phyloP scores from a whole-genome alignment of 768 basidiomycete species.

The Termitomyces sp. region DNA sequence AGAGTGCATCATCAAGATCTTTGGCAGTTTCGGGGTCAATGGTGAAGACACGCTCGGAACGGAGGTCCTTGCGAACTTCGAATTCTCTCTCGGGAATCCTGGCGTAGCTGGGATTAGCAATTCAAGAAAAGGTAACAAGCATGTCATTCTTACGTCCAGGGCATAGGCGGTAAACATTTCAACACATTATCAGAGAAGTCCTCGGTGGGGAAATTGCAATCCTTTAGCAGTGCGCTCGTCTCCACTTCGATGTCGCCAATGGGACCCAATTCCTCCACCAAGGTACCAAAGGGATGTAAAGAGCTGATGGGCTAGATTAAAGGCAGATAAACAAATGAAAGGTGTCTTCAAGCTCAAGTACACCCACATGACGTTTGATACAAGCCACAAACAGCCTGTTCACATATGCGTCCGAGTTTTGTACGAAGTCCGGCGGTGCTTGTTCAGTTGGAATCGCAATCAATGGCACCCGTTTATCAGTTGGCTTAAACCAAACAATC shows the following conservation, averaged over 20 bases:
- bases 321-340: slow-evolving; percentile 13
- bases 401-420: slow-evolving; percentile 87
- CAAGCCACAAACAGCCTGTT: slow-evolving; percentile 94
- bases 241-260: slow-evolving; percentile 99
- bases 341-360: slow-evolving; percentile 14
- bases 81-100: slow-evolving; percentile 88
- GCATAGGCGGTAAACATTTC: slow-evolving; percentile 93
- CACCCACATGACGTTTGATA: slow-evolving; percentile 91
- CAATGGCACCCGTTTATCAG: slow-evolving; percentile 96
- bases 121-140: neutral
- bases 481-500: slow-evolving; percentile 99
- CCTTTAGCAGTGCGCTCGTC: slow-evolving; percentile 94
- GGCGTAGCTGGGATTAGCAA: slow-evolving; percentile 8
- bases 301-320: slow-evolving; percentile 78
- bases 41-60: slow-evolving; percentile 82
- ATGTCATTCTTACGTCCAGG: slow-evolving; percentile 71
- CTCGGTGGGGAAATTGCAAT: slow-evolving; percentile 98
- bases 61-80: slow-evolving; percentile 84
- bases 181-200: slow-evolving; percentile 94
- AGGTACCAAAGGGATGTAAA: slow-evolving; percentile 95
- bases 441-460: slow-evolving; percentile 99
- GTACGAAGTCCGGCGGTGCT: slow-evolving; percentile 93
- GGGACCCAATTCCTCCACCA: slow-evolving; percentile 96
- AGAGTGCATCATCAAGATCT: slow-evolving; percentile 94
- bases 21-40: slow-evolving; percentile 89